A percentile compares a stretch with the other conserved stretches of the same genome.
Evolutionary conservation across 148 eudicot species (phyloP).

Genomic region (Silene latifolia): DNA sequence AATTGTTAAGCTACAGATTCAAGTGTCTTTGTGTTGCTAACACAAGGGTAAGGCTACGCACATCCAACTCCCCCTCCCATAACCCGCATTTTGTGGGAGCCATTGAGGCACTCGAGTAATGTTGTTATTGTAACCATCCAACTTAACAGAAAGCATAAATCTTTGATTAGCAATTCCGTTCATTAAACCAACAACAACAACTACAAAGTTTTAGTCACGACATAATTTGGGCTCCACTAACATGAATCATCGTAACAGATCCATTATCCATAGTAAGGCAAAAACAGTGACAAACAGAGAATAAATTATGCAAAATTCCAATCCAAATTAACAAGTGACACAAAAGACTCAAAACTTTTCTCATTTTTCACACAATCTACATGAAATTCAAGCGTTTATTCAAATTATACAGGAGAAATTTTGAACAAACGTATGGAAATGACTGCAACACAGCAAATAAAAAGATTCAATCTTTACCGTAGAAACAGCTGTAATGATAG

Average conservation of each 20-base stretch:
- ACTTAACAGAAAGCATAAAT: background rate
- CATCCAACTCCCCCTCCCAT: no score
- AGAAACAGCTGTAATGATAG: slow-evolving; percentile 60
- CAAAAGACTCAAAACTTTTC: background rate
- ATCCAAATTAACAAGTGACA: background rate
- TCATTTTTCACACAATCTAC: background rate
- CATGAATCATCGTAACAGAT: no score
- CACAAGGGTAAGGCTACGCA: no score
- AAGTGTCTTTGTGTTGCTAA: no score
- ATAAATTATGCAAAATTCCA: background rate
- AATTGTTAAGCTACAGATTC: no score
- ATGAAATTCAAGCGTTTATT: background rate
- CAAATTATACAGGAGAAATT: no score
- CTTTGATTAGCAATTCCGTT: background rate
- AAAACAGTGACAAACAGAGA: background rate
- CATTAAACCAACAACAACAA: background rate
- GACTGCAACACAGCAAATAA: no score
- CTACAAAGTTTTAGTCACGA: no score
- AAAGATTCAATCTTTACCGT: slow-evolving; percentile 41
- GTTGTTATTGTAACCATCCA: background rate
- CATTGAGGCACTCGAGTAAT: no score
- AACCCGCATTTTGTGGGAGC: no score
- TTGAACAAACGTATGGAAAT: no score
- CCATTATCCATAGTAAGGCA: background rate
- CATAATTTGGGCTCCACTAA: background rate